phyloP scores from a whole-genome alignment of 257 asterid genomes.

The Misopates orontium region DNA sequence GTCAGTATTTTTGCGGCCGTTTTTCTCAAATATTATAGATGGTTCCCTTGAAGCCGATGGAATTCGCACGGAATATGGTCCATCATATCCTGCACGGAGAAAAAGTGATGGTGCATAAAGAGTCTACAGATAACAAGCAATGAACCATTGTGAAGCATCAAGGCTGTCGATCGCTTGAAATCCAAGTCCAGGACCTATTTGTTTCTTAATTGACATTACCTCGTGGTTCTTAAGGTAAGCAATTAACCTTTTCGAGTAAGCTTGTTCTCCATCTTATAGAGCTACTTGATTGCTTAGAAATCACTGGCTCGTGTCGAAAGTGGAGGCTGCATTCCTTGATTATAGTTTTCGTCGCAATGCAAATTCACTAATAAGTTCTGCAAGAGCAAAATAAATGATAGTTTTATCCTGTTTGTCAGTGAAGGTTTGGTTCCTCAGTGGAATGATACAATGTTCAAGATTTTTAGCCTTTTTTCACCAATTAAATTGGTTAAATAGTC shows the following conservation, averaged over 20 bases:
- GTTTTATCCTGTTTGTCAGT: not conserved
- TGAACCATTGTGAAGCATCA: conserved; percentile 65
- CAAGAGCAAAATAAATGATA: not conserved
- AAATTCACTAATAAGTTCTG: not conserved
- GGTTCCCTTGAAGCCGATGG: conserved; percentile 49
- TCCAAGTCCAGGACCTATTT: conserved; percentile 59
- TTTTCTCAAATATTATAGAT: conserved; percentile 51
- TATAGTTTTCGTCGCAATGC: conserved; percentile 14
- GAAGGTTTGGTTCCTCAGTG: not conserved
- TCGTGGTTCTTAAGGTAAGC: conserved; percentile 88
- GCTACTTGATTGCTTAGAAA: conserved; percentile 8
- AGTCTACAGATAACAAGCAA: not conserved
- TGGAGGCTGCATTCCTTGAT: conserved; percentile 9
- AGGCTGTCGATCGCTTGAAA: conserved; percentile 46
- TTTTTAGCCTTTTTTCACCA: not conserved
- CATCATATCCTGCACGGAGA: conserved; percentile 71
- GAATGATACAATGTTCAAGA: not conserved
- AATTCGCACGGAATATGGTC: conserved; percentile 81
- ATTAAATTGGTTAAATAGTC: not conserved
- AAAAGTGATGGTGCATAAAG: conserved; percentile 41
- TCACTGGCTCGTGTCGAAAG: conserved; percentile 3
- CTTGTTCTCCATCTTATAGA: conserved; percentile 25
- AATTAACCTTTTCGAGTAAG: conserved; percentile 87
- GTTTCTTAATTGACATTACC: conserved; percentile 91
- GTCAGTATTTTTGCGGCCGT: too few species aligned